Base-by-base conservation (phyloP, 768 basidiomycete genomes). In the Boletus rex-veris region DNA sequence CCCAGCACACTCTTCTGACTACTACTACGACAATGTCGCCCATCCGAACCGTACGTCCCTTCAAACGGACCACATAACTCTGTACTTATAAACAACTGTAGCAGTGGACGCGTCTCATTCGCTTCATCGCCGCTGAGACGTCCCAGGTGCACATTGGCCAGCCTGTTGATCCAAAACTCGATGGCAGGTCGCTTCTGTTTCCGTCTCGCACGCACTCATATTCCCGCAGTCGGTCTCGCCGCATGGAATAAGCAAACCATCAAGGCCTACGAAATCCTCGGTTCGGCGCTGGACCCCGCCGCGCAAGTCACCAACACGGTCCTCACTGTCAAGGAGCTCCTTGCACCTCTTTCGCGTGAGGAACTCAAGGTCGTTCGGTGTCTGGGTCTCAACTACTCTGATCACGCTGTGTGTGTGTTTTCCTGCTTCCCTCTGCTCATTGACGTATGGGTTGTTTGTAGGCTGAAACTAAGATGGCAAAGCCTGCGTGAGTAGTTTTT, bases 301-400 rank as follows among this genome's bases (percentile, higher is more conserved):
- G 82, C 88, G 2, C 80, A 83, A 57, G 77, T 92, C 19, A 81
- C 86, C 15, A 73, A 72, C 52, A 82, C 75, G 19, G 67, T 86
- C 0, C 73, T 92, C 41, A 90, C 88, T 4, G 88, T 90, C 39
- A 80, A 84, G 65, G 74, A 80, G 39, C 80, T 92, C 36, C 77
- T 92, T 16, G 73, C 82, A 3, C 90, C 90, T 11, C 75, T 92
- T 24, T 77, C 86, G 9, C 73, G 79, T 39, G 80, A 85, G 55
- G 77, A 89, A 63, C 75, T 90, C 57, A 82, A 81, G 55, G 71
- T 85, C 3, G 87, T 89, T 26, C 80, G 90, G 11, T 90, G 88
- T 70, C 71, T 92, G 12, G 90, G 90, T 0, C 71, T 92, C 45
- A 92, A 92, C 66, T 92, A 92, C 64, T 79, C 80, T n/a, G 89